A percentile compares a stretch with the other conserved stretches of the same genome.
Evolutionary conservation across 805 yeast genomes (phyloP).

Genomic region (Candida silvicultrix): DNA sequence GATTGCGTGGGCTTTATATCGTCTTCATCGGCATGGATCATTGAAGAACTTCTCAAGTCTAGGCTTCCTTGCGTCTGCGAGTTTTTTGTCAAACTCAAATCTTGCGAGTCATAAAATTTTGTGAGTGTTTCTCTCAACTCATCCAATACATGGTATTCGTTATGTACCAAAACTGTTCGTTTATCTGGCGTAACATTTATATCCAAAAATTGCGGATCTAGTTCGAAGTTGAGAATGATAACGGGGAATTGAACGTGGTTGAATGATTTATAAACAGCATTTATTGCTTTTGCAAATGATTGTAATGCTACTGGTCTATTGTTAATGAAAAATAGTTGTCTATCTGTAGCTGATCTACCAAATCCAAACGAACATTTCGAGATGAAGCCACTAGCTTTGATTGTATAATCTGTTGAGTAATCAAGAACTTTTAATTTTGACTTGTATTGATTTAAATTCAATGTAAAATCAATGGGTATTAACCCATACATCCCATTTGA

Average conservation of each 20-base stretch:
- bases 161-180: conserved; percentile 59
- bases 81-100: conserved; percentile 25
- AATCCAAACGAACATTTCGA: conserved; percentile 77
- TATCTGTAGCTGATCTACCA: conserved; percentile 64
- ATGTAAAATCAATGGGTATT: conserved; percentile 36
- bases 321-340: conserved; percentile 74
- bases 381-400: conserved; percentile 50
- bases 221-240: conserved; percentile 50
- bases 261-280: conserved; percentile 66
- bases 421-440: conserved; percentile 9
- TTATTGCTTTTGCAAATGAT: conserved; percentile 49
- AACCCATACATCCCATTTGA: conserved; percentile 55
- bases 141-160: conserved; percentile 57
- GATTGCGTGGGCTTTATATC: conserved; percentile 1
- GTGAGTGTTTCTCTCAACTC: conserved; percentile 44
- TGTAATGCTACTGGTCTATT: conserved; percentile 65
- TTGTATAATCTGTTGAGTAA: conserved; percentile 21
- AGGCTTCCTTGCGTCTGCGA: conserved; percentile 2
- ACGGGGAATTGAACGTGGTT: conserved; percentile 73
- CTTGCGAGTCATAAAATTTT: conserved; percentile 36
- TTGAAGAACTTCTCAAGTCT: not conserved
- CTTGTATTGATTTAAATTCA: conserved; percentile 29
- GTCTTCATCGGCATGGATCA: not conserved
- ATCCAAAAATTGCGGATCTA: conserved; percentile 55
- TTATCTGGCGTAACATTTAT: conserved; percentile 93